Evolutionary conservation across 306 rosid species (phyloP).

Genomic region (Ormosia semicastrata): DNA sequence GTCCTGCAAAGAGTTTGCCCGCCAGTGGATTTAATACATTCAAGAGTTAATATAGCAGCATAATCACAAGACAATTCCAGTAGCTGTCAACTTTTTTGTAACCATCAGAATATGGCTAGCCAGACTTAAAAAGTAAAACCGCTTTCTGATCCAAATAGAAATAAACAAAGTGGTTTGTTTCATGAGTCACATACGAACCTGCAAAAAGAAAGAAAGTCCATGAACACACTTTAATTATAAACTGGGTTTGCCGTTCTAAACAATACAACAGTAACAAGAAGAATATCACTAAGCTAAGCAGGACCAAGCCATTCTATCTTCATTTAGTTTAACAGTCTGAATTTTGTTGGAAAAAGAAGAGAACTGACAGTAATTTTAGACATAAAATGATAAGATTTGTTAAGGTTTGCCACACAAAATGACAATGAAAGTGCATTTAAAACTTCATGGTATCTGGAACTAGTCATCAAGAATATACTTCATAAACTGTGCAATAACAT

Average conservation of each 20-base stretch:
- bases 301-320: conserved; percentile 11
- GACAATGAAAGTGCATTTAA: background rate
- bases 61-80: conserved; percentile 39
- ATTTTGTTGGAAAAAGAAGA: background rate
- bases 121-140: conserved; percentile 87
- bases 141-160: conserved; percentile 99
- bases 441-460: background rate
- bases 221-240: conserved; percentile 11
- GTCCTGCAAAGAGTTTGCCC: conserved; percentile 45
- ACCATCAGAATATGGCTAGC: conserved; percentile 45
- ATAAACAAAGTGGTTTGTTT: conserved; percentile 96
- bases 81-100: conserved; percentile 26
- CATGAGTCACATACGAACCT: conserved; percentile 99
- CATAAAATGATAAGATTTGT: background rate
- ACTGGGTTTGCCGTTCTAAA: background rate
- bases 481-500: background rate
- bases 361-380: background rate
- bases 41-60: conserved; percentile 50
- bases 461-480: background rate
- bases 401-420: background rate
- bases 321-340: background rate
- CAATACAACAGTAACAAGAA: background rate
- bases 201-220: conserved; percentile 27
- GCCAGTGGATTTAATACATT: conserved; percentile 53
- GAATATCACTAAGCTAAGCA: conserved; percentile 7